Evolutionary conservation across 1,284 basidiomycete species (phyloP).

Genomic region (Malassezia restricta): DNA sequence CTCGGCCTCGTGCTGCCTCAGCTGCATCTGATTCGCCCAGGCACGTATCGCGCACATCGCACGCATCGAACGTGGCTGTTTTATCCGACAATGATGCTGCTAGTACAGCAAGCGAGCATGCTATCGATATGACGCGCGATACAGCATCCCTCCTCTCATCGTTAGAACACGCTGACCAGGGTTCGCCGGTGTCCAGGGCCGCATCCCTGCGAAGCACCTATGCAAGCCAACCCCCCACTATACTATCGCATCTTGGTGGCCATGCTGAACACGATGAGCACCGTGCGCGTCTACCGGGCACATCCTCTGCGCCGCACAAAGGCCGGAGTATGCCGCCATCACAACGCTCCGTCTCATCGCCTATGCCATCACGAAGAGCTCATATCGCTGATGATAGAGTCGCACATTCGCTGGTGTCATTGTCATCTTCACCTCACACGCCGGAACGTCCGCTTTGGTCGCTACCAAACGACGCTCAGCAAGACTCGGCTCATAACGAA

Average conservation of each 20-base stretch:
- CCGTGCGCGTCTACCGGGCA: too few relatives aligned
- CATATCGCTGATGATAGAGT: neutral
- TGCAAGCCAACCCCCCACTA: too few relatives aligned
- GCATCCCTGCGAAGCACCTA: too few relatives aligned
- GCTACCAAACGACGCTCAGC: neutral
- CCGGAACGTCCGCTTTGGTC: neutral
- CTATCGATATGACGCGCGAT: neutral
- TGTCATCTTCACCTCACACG: neutral
- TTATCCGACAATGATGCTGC: neutral
- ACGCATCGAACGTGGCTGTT: neutral
- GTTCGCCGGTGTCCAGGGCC: too few relatives aligned
- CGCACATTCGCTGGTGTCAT: too few relatives aligned
- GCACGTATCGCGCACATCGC: neutral
- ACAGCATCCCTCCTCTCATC: too few relatives aligned
- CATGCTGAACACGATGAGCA: too few relatives aligned
- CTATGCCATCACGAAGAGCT: neutral
- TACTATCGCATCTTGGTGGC: too few relatives aligned
- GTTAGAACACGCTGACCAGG: too few relatives aligned
- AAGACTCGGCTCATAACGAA: too few relatives aligned
- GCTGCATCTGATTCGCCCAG: conserved; percentile 2
- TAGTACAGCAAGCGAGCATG: neutral
- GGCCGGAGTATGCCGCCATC: neutral
- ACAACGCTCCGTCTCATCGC: neutral
- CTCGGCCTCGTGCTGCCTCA: conserved; percentile 6
- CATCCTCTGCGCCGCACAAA: too few relatives aligned